These are phyloP conservation scores for Teratosphaeria viscida DNA, from an alignment of 2,329 filamentous ascomycete genomes.

Conservation along the genomic window DNA sequence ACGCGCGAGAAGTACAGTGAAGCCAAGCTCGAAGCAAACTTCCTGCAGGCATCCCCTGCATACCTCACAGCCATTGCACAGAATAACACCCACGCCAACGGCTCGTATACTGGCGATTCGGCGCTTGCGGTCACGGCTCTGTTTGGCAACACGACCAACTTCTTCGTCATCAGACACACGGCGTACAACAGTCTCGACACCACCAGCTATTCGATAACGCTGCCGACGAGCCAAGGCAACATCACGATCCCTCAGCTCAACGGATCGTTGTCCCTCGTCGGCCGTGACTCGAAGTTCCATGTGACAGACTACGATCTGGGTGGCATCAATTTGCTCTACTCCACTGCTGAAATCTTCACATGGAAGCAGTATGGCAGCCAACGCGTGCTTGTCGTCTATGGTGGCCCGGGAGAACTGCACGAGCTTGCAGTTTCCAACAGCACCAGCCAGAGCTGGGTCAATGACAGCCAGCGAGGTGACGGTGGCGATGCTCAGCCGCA, in stretches of 20 bases:
- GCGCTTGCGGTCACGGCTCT: slow-evolving; percentile 53
- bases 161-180: slow-evolving; percentile 55
- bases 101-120: slow-evolving; percentile 42
- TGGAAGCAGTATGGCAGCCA: slow-evolving; percentile 52
- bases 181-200: slow-evolving; percentile 51
- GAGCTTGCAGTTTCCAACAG: slow-evolving; percentile 44
- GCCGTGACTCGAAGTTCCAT: slow-evolving; percentile 57
- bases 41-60: slow-evolving; percentile 59
- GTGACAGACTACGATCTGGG: slow-evolving; percentile 57
- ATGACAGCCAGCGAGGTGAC: neutral
- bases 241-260: slow-evolving; percentile 51
- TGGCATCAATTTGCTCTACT: slow-evolving; percentile 51
- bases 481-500: slow-evolving; percentile 18
- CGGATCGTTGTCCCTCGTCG: slow-evolving; percentile 46
- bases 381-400: slow-evolving; percentile 55
- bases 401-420: slow-evolving; percentile 50
- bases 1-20: slow-evolving; percentile 69
- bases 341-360: slow-evolving; percentile 58
- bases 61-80: slow-evolving; percentile 53
- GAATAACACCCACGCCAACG: slow-evolving; percentile 34
- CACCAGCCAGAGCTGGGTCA: neutral
- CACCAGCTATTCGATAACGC: slow-evolving; percentile 52
- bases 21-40: slow-evolving; percentile 65
- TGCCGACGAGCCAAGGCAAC: slow-evolving; percentile 48
- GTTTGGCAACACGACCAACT: slow-evolving; percentile 43